Percentiles rank a stretch among this genome's conserved stretches.
These are phyloP conservation scores for Kwoniella mangroviensis DNA, from an alignment of 768 basidiomycete species.

Conservation along the genomic window DNA sequence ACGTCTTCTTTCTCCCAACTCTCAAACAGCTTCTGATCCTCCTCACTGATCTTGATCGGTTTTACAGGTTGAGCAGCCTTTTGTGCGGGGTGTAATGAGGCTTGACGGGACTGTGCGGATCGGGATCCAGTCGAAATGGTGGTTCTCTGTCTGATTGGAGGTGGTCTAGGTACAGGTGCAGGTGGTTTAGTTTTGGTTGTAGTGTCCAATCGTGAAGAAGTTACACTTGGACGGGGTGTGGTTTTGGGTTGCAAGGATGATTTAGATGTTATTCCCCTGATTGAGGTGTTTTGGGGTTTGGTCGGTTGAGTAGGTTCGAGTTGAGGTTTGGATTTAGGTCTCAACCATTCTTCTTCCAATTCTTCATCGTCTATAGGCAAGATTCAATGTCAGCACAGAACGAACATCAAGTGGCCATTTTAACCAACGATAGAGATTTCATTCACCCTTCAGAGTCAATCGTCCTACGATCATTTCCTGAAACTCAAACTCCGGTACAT, in stretches of 20 bases:
- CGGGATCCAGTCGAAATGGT: not conserved
- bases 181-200: slow-evolving; percentile 5
- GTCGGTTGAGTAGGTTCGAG: not conserved
- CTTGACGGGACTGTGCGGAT: too few species aligned
- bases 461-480: not conserved
- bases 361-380: slow-evolving; percentile 16
- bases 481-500: slow-evolving; percentile 9
- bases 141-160: not conserved
- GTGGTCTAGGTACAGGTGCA: slow-evolving; percentile 18
- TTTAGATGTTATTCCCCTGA: not conserved
- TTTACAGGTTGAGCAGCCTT: not conserved
- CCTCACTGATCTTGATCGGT: not conserved
- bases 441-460: slow-evolving; percentile 11
- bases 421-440: too few species aligned
- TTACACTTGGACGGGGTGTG: not conserved
- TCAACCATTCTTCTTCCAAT: slow-evolving; percentile 25
- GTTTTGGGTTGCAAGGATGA: not conserved
- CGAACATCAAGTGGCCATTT: not conserved
- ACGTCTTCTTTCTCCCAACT: slow-evolving; percentile 2
- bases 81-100: not conserved
- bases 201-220: not conserved
- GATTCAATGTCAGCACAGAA: not conserved
- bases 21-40: slow-evolving; percentile 2
- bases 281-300: not conserved
- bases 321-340: slow-evolving; percentile 10